Percentiles rank a stretch among this genome's conserved stretches.
Evolutionary conservation across 2,329 filamentous ascomycete genomes (phyloP).

Genomic region (Aspergillus neotritici): DNA sequence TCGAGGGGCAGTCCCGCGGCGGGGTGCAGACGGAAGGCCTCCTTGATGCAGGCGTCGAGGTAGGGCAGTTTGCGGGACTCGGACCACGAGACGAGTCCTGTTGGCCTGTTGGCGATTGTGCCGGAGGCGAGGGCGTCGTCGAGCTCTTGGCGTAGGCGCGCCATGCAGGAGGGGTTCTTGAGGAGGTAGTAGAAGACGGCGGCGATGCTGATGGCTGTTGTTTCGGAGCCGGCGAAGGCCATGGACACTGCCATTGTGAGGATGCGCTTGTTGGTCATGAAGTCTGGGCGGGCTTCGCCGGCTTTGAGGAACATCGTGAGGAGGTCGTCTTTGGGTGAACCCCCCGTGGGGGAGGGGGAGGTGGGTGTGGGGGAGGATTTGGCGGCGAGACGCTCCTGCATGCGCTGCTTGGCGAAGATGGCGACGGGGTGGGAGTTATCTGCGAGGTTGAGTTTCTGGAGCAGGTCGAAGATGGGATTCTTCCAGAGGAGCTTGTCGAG

Average conservation of each 20-base stretch:
- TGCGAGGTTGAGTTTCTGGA: slow-evolving; percentile 19
- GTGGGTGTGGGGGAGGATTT: not conserved
- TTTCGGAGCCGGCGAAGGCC: slow-evolving; percentile 66
- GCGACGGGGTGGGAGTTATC: slow-evolving; percentile 21
- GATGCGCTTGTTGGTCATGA: slow-evolving; percentile 24
- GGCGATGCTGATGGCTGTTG: slow-evolving; percentile 67
- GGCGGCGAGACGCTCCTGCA: slow-evolving; percentile 16
- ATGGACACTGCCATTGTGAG: slow-evolving; percentile 27
- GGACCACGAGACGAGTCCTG: slow-evolving; percentile 2
- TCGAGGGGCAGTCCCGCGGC: slow-evolving; percentile 18
- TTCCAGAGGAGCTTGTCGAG: slow-evolving; percentile 66
- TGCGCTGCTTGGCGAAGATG: slow-evolving; percentile 17
- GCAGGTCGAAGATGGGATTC: slow-evolving; percentile 54
- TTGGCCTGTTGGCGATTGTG: slow-evolving; percentile 3
- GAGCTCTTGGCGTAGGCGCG: slow-evolving; percentile 49
- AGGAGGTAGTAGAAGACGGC: slow-evolving; percentile 70
- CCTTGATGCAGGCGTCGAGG: slow-evolving; percentile 48
- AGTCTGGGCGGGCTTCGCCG: slow-evolving; percentile 19
- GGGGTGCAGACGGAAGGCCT: slow-evolving; percentile 43
- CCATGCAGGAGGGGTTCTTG: slow-evolving; percentile 47
- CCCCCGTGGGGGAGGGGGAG: not conserved
- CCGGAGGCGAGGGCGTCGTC: slow-evolving; percentile 44
- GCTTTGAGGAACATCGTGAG: slow-evolving; percentile 25
- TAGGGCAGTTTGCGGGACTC: slow-evolving; percentile 36
- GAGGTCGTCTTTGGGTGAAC: slow-evolving; percentile 14